Evolutionary conservation across 2,329 filamentous ascomycete genomes (phyloP), one percentile per base, ranked within the genome.

Genomic region (Arthrobotrys conoides): DNA sequence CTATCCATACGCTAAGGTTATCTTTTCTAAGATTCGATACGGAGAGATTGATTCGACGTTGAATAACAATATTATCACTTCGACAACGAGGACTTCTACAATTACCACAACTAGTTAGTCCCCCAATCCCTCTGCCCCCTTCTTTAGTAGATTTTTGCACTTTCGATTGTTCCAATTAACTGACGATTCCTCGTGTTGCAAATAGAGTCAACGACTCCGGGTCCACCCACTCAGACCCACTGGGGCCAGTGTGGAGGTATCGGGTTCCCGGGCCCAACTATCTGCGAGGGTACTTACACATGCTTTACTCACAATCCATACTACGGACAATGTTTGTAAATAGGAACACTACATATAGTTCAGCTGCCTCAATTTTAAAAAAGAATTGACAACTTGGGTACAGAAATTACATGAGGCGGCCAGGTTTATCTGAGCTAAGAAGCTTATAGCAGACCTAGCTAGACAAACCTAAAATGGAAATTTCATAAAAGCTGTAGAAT

Each of bases 1-100:
- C 14, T 84, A 87, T 81, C 86, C 87, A 0, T 84, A 84, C 61
- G 87, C 88, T 0, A 84, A 84, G 14, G 87, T 90, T 3, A 86
- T 84, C 0, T 90, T 89, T 81, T 87, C 86, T 78, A 87, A 89
- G 81, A 87, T 90, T 80, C 87, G 86, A 81, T 89, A 88, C 86
- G 89, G 89, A n/a, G 88, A 90, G 80, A 87, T 90, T 81, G 88
- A 86, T 3, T 88, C 87, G 18, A 90, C 87, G 0, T 69, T 44
- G 9, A 48, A 51, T 38, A 48, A 38, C 12, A 24, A 20, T 8
- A 27, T 24, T 4, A 46, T 55, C 18, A 59, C 67, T 0, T 67
- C 49, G 5, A 66, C 72, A n/a, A 61, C 51, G 12, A 70, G 48
- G 8, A 71, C 27, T 14, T 46, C 57, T 4, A 59, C 72, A 22